Evolutionary conservation across 768 basidiomycete genomes (phyloP).

Genomic region (Tylopilus plumbeoviolaceoides): DNA sequence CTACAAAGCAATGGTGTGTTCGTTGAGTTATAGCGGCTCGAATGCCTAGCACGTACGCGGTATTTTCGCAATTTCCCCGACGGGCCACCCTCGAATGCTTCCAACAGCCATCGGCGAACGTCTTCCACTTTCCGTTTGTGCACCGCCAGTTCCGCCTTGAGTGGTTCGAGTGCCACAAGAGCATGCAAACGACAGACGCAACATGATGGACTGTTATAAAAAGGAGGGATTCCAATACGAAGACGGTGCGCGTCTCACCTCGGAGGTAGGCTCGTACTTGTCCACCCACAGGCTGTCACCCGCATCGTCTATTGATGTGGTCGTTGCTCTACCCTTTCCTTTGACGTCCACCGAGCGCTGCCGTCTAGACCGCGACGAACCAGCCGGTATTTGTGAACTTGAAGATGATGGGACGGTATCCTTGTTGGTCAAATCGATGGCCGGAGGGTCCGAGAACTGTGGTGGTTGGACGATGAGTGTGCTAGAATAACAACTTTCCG

Average conservation of each 20-base stretch:
- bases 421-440: constrained; percentile 21
- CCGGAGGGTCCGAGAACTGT: constrained; percentile 22
- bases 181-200: neutral
- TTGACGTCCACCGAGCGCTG: constrained; percentile 13
- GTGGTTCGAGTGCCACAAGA: neutral
- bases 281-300: constrained; percentile 58
- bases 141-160: constrained; percentile 69
- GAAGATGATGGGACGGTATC: constrained; percentile 1
- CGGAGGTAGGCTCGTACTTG: constrained; percentile 55
- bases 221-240: neutral
- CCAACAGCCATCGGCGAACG: constrained; percentile 68
- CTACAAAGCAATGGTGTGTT: constrained; percentile 34
- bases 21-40: neutral
- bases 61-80: constrained; percentile 66
- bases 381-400: constrained; percentile 1
- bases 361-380: constrained; percentile 7
- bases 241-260: constrained; percentile 36
- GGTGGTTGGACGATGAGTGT: neutral
- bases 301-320: constrained; percentile 4
- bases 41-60: constrained; percentile 46
- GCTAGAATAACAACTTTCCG: neutral
- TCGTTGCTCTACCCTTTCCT: constrained; percentile 21
- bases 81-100: constrained; percentile 67
- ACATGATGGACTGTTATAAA: neutral
- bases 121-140: constrained; percentile 78